Conservation (phyloP, 257 asterid genomes). For the Nyctanthes arbortristis region DNA sequence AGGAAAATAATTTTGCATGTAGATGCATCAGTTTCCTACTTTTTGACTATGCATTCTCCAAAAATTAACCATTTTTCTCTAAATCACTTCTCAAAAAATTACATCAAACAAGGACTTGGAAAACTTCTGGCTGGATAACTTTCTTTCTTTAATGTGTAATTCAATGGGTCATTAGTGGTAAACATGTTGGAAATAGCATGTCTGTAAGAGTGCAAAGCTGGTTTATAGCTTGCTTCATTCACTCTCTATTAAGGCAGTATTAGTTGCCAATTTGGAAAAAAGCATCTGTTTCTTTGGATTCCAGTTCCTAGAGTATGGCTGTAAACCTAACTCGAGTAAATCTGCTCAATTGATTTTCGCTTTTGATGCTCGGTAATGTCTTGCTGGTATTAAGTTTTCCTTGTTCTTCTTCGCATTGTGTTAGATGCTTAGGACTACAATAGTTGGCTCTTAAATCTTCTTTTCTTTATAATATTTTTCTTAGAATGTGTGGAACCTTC, state of each 20-base stretch:
- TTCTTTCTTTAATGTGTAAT: constrained; percentile 4
- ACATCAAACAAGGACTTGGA: too few relatives aligned
- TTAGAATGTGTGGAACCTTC: constrained; percentile 11
- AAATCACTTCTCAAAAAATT: too few relatives aligned
- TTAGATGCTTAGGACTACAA: not conserved
- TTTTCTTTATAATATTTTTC: not conserved
- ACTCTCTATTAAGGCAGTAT: not conserved
- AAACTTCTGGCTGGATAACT: constrained; percentile 10
- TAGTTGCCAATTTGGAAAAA: not conserved
- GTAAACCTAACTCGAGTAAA: constrained; percentile 1
- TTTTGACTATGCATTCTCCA: too few relatives aligned
- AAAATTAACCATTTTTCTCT: too few relatives aligned
- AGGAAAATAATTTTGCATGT: too few relatives aligned
- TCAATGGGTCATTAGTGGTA: not conserved
- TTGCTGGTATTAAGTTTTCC: not conserved
- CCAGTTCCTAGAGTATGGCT: constrained; percentile 14
- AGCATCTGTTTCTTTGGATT: constrained; percentile 13
- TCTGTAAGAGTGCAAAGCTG: not conserved
- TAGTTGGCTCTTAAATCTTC: not conserved
- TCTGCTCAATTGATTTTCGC: not conserved
- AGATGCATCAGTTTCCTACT: too few relatives aligned
- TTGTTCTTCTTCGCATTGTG: not conserved
- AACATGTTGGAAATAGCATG: not conserved
- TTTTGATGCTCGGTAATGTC: not conserved
- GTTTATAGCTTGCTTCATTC: not conserved